These are phyloP conservation scores for Phytophthora lateralis DNA, from an alignment of 352 stramenopile species.

Conservation along the genomic window DNA sequence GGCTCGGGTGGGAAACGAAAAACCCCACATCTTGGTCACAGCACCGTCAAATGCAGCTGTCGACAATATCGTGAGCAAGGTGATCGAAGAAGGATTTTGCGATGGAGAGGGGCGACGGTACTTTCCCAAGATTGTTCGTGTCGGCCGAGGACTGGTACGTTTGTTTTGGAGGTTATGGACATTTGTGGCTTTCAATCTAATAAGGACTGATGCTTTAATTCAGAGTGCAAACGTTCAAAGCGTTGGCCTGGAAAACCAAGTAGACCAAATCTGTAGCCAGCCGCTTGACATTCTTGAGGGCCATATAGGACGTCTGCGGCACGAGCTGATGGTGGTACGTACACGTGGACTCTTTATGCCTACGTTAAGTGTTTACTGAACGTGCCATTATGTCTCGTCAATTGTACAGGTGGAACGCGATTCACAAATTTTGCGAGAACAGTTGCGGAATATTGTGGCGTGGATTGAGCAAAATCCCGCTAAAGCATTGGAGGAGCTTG, in stretches of 20 bases:
- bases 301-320: conserved; percentile 54
- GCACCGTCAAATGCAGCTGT: conserved; percentile 96
- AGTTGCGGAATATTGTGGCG: conserved; percentile 71
- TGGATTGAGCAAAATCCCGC: conserved; percentile 74
- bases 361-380: neutral
- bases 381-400: neutral
- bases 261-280: conserved; percentile 83
- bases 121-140: conserved; percentile 95
- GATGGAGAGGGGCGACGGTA: conserved; percentile 94
- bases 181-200: neutral
- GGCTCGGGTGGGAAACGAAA: conserved; percentile 86
- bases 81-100: conserved; percentile 95
- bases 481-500: conserved; percentile 47
- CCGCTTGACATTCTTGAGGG: conserved; percentile 74
- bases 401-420: conserved; percentile 70
- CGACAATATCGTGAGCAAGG: conserved; percentile 97
- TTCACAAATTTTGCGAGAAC: conserved; percentile 64
- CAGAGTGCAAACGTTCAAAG: conserved; percentile 81
- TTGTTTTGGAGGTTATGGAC: neutral
- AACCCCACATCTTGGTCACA: conserved; percentile 93
- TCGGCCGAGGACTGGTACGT: conserved; percentile 86
- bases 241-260: conserved; percentile 84
- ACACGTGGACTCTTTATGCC: neutral
- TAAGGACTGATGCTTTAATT: neutral
- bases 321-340: conserved; percentile 61